Evolutionary conservation across 371 early-diverging fungal species (phyloP).

Genomic region (Mortierella sp.): DNA sequence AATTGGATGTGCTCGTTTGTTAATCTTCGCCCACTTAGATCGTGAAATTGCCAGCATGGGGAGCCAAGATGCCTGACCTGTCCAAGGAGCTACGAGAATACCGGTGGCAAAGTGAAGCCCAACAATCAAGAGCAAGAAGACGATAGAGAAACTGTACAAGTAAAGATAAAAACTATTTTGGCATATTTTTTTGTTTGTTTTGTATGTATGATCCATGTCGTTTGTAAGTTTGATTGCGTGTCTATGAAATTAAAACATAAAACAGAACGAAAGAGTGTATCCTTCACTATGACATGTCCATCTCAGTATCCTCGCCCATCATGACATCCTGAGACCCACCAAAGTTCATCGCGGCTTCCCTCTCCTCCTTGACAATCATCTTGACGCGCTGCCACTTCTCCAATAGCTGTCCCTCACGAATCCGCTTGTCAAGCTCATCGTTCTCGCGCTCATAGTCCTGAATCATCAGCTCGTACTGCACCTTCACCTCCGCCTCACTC

Average conservation of each 20-base stretch:
- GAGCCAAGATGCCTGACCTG: constrained; percentile 76
- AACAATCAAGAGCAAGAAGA: constrained; percentile 44
- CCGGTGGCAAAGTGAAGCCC: constrained; percentile 69
- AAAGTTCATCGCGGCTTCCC: not conserved
- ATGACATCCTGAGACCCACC: constrained; percentile 14
- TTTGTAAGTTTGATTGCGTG: not conserved
- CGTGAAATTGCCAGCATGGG: constrained; percentile 86
- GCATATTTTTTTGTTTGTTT: not conserved
- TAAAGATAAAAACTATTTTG: not conserved
- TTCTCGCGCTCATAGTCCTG: constrained; percentile 47
- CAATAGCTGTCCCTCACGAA: constrained; percentile 30
- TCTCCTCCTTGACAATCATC: constrained; percentile 41
- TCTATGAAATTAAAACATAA: not conserved
- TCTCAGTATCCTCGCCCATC: constrained; percentile 31
- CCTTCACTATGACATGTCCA: constrained; percentile 10
- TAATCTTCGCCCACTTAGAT: constrained; percentile 60
- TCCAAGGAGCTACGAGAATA: constrained; percentile 77
- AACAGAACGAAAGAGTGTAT: not conserved
- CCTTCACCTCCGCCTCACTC: constrained; percentile 1
- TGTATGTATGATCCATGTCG: not conserved
- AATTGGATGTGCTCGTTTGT: not conserved
- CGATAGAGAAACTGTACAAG: constrained; percentile 31
- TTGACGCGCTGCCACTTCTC: constrained; percentile 40
- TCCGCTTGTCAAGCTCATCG: constrained; percentile 38
- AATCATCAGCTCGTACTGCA: constrained; percentile 25